Conservation (phyloP, 441 rosid genomes). For the Rhodomyrtus psidioides region DNA sequence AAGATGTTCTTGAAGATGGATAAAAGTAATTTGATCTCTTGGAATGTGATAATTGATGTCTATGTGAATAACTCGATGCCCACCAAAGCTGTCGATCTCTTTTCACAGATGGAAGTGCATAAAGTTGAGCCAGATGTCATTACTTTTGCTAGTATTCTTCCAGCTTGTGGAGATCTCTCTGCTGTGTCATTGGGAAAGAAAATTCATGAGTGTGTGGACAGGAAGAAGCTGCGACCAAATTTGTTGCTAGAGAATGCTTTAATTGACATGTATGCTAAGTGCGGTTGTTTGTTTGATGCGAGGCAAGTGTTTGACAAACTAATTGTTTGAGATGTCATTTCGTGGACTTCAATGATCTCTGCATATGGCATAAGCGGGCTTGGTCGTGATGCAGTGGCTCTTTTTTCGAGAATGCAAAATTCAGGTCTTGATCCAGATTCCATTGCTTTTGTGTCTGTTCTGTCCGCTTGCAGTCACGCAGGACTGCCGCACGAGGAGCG, state of each 20-base stretch:
- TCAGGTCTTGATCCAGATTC: conserved; percentile 44
- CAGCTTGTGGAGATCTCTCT: conserved; percentile 57
- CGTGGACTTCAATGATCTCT: conserved; percentile 62
- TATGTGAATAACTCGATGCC: conserved; percentile 38
- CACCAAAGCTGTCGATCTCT: conserved; percentile 41
- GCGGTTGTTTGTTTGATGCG: conserved; percentile 40
- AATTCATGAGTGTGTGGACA: conserved; percentile 35
- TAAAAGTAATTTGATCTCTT: conserved; percentile 36
- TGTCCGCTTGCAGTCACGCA: conserved; percentile 53
- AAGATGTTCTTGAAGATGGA: conserved; percentile 32
- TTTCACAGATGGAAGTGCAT: conserved; percentile 24
- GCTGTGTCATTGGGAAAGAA: conserved; percentile 35
- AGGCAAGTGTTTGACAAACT: conserved; percentile 41
- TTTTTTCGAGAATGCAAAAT: conserved; percentile 38
- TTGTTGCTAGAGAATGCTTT: conserved; percentile 43
- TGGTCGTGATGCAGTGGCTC: conserved; percentile 34
- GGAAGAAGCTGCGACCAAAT: conserved; percentile 36
- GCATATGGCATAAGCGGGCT: conserved; percentile 47
- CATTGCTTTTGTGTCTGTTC: conserved; percentile 48
- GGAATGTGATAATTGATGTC: conserved; percentile 54
- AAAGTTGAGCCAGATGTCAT: conserved; percentile 42
- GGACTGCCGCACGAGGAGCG: conserved; percentile 42
- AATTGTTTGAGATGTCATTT: conserved; percentile 35
- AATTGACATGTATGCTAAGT: conserved; percentile 37
- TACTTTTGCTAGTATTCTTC: conserved; percentile 44